A percentile compares a stretch with the other conserved stretches of the same genome.
Evolutionary conservation across 352 stramenopile genomes (phyloP).

Genomic region (Sclerospora graminicola): DNA sequence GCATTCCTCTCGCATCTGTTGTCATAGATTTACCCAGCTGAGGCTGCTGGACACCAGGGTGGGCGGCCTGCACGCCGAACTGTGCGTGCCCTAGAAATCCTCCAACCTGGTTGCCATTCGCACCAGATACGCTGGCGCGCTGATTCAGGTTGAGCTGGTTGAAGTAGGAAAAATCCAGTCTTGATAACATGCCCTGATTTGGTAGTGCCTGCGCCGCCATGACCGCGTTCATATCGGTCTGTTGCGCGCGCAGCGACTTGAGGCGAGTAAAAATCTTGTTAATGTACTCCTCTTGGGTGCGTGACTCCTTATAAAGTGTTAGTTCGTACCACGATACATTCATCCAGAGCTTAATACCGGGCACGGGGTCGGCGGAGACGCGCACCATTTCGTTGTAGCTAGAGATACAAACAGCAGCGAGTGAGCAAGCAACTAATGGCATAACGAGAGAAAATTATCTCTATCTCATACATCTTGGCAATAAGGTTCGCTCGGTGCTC

Average conservation of each 20-base stretch:
- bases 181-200: slow-evolving; percentile 66
- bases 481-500: slow-evolving; percentile 82
- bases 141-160: slow-evolving; percentile 51
- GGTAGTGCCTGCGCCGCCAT: slow-evolving; percentile 52
- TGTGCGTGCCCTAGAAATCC: slow-evolving; percentile 36
- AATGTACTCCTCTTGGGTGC: slow-evolving; percentile 80
- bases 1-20: slow-evolving; percentile 12
- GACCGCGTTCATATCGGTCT: slow-evolving; percentile 57
- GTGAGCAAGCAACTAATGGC: slow-evolving; percentile 3
- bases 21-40: slow-evolving; percentile 11
- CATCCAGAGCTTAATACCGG: slow-evolving; percentile 84
- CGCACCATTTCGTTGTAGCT: slow-evolving; percentile 83
- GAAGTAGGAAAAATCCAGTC: slow-evolving; percentile 74
- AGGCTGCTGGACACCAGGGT: slow-evolving; percentile 19
- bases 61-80: slow-evolving; percentile 12
- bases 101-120: slow-evolving; percentile 15
- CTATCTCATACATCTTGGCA: slow-evolving; percentile 43
- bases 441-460: neutral
- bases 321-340: slow-evolving; percentile 84
- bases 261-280: slow-evolving; percentile 84
- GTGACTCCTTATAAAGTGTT: slow-evolving; percentile 76
- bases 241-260: slow-evolving; percentile 65
- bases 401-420: neutral
- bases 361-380: slow-evolving; percentile 60
- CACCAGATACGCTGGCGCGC: slow-evolving; percentile 3